Evolutionary conservation across 345 rosid genomes (phyloP).

Genomic region (Brassica rapa): DNA sequence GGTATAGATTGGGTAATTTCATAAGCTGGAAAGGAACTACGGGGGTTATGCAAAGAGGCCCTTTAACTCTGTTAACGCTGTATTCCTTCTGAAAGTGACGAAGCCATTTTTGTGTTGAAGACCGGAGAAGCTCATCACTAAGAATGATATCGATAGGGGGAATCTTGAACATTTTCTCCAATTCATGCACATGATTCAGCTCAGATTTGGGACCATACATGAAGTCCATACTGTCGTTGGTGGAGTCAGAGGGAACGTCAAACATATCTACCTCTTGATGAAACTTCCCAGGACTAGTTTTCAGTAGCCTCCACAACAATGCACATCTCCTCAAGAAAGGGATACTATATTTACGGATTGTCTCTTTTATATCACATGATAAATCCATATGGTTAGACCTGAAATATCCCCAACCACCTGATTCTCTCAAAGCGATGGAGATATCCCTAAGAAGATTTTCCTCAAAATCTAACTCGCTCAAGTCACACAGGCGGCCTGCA

Average conservation of each 20-base stretch:
- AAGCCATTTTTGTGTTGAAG: slow-evolving; percentile 62
- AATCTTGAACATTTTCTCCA: slow-evolving; percentile 79
- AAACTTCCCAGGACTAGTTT: slow-evolving; percentile 56
- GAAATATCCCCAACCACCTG: slow-evolving; percentile 53
- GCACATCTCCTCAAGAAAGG: slow-evolving; percentile 96
- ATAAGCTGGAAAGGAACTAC: slow-evolving; percentile 82
- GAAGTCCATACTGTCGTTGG: slow-evolving; percentile 43
- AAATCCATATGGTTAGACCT: slow-evolving; percentile 52
- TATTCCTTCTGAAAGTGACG: slow-evolving; percentile 58
- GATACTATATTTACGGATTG: slow-evolving; percentile 62
- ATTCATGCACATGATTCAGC: slow-evolving; percentile 59
- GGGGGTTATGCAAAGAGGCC: slow-evolving; percentile 55
- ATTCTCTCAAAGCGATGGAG: slow-evolving; percentile 50
- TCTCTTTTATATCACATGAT: slow-evolving; percentile 51
- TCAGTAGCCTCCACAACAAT: slow-evolving; percentile 79
- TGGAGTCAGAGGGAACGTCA: slow-evolving; percentile 42
- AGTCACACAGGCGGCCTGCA: slow-evolving; percentile 41
- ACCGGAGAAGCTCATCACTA: slow-evolving; percentile 53
- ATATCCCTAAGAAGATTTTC: slow-evolving; percentile 60
- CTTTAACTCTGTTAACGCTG: slow-evolving; percentile 38
- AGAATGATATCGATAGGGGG: slow-evolving; percentile 63
- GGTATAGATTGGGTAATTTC: slow-evolving; percentile 77
- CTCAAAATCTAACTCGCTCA: slow-evolving; percentile 35
- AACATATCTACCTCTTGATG: slow-evolving; percentile 44
- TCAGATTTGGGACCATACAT: slow-evolving; percentile 44